A percentile compares a stretch with the other conserved stretches of the same genome.
phyloP scores from a whole-genome alignment of 2,329 filamentous ascomycete genomes.

The Verruconis gallopava region DNA sequence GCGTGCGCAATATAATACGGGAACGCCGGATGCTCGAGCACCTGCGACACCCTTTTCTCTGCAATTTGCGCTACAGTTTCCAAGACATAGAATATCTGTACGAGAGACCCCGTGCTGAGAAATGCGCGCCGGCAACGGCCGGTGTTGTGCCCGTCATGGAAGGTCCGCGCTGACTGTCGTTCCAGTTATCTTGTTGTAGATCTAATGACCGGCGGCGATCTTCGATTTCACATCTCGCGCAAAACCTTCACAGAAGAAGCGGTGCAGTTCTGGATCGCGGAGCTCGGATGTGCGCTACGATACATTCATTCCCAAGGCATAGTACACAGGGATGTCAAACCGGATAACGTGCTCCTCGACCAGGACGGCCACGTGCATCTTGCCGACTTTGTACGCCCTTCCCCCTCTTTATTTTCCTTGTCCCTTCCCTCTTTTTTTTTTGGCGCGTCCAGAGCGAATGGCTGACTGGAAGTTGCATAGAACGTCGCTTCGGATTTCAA shows the following conservation, averaged over 20 bases:
- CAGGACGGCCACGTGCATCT: conserved; percentile 67
- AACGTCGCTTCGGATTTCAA: conserved; percentile 94
- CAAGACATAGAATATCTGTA: conserved; percentile 99
- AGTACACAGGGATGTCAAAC: conserved; percentile 30
- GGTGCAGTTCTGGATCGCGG: conserved; percentile 91
- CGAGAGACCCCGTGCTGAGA: conserved; percentile 22
- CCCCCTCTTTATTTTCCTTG: neutral
- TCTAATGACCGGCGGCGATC: conserved; percentile 91
- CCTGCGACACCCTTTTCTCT: conserved; percentile 94
- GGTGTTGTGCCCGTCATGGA: conserved; percentile 3
- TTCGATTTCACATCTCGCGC: conserved; percentile 93
- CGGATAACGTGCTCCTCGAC: conserved; percentile 29
- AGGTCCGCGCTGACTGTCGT: neutral
- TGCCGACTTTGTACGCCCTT: conserved; percentile 74
- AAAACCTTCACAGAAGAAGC: conserved; percentile 98
- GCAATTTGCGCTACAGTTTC: conserved; percentile 96
- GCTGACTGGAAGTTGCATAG: no score
- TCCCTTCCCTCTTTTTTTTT: neutral
- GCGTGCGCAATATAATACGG: conserved; percentile 93
- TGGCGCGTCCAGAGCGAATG: neutral
- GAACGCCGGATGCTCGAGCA: conserved; percentile 97
- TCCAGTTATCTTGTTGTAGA: conserved; percentile 81
- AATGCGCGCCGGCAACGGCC: neutral
- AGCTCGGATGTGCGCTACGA: conserved; percentile 78
- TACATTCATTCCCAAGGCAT: conserved; percentile 31